Percentiles rank a stretch among this genome's conserved stretches.
Conservation (phyloP, 2,329 filamentous ascomycete species). For the Erysiphe neolycopersici region DNA sequence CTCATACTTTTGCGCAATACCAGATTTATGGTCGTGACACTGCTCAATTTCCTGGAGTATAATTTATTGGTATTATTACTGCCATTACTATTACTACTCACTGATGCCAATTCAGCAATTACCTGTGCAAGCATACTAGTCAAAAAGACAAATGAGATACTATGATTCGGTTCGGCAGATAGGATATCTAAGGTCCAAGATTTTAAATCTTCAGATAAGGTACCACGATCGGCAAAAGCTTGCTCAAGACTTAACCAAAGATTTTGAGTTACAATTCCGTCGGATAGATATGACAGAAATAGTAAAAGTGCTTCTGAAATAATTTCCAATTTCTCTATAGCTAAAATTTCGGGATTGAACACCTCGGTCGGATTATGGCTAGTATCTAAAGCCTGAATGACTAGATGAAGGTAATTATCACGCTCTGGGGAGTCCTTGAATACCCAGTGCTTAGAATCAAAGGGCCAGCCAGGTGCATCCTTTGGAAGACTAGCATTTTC, state of each 20-base stretch:
- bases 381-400: constrained; percentile 46
- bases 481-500: constrained; percentile 24
- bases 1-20: constrained; percentile 10
- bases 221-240: constrained; percentile 20
- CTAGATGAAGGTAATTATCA: constrained; percentile 9
- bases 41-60: not conserved
- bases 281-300: constrained; percentile 49
- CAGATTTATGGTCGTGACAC: not conserved
- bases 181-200: constrained; percentile 47
- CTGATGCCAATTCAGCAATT: constrained; percentile 24
- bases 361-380: constrained; percentile 32
- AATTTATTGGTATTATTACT: not conserved
- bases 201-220: constrained; percentile 26
- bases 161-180: constrained; percentile 45
- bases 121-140: constrained; percentile 46
- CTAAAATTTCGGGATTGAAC: constrained; percentile 34
- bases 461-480: constrained; percentile 31
- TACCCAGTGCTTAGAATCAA: constrained; percentile 16
- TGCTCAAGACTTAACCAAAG: constrained; percentile 47
- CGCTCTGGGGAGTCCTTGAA: constrained; percentile 14
- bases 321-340: constrained; percentile 45
- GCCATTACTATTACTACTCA: constrained; percentile 5
- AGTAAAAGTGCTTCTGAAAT: constrained; percentile 43
- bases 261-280: constrained; percentile 46
- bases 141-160: constrained; percentile 71